These are phyloP conservation scores for Blastobotrys indianensis DNA, from an alignment of 1,139 yeast genomes.

Conservation along the genomic window DNA sequence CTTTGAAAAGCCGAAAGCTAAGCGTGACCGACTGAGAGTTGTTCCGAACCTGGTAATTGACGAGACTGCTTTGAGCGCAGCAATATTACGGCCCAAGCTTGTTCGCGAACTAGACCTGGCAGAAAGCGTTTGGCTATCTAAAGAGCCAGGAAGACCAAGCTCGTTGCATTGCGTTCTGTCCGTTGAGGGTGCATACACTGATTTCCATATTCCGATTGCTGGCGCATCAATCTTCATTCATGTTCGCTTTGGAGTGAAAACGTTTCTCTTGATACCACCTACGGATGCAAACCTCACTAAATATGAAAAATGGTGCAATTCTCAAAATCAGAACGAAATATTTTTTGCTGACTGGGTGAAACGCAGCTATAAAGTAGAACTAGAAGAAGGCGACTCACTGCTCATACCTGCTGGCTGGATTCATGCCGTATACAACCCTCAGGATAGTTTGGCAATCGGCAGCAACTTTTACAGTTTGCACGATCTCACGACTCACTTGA, in stretches of 20 bases:
- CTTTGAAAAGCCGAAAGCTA: conserved; percentile 42
- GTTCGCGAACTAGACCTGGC: conserved; percentile 69
- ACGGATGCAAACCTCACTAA: conserved; percentile 52
- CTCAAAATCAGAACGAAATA: conserved; percentile 53
- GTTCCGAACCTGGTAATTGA: conserved; percentile 80
- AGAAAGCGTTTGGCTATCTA: conserved; percentile 55
- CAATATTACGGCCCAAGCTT: conserved; percentile 55
- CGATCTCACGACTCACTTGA: conserved; percentile 57
- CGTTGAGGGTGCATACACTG: conserved; percentile 73
- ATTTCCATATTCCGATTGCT: conserved; percentile 87
- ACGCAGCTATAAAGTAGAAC: conserved; percentile 53
- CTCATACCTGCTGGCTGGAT: conserved; percentile 92
- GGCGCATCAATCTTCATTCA: conserved; percentile 91
- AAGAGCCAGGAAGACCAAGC: conserved; percentile 49
- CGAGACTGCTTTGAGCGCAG: conserved; percentile 45
- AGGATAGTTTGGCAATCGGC: conserved; percentile 76
- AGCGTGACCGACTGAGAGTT: conserved; percentile 64
- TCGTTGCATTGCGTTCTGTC: conserved; percentile 86
- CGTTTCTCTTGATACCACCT: conserved; percentile 77
- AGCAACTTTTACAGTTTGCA: conserved; percentile 74
- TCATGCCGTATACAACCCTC: conserved; percentile 81
- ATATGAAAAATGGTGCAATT: conserved; percentile 69
- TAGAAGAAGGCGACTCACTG: conserved; percentile 66
- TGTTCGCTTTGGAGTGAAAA: conserved; percentile 63
- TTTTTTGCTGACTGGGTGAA: conserved; percentile 58